Base-by-base conservation (phyloP, 495 filamentous ascomycete genomes). In the Pseudotulostoma volvatum region DNA sequence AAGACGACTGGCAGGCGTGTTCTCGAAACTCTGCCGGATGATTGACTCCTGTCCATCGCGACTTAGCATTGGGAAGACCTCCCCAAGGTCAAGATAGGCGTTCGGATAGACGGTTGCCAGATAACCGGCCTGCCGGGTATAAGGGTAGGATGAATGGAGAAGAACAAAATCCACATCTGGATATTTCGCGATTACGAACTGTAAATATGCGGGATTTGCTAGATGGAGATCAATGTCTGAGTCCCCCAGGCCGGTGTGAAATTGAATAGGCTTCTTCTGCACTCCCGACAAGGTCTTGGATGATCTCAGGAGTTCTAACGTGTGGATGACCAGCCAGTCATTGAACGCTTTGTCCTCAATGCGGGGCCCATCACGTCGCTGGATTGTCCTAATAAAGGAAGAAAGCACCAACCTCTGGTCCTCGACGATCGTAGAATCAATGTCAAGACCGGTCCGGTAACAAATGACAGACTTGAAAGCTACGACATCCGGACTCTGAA, bases 381-480 rank as follows among this genome's bases (percentile, higher is more conserved):
- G 41, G 3, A 56, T 37, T 13, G 46, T 55, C 5, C 60, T 56
- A 5, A 49, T 41, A 32, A 66, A 49, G 15, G 61, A 56, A 16
- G 16, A 42, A 3, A 2, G 15, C 18, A 9, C 33, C 19, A 53
- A 48, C 21, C 61, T 36, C 4, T 45, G 40, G 15, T 44, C 38
- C 32, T 61, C 56, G 5, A 60, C 55, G 23, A 28, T 28, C 2
- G 48, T 36, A 3, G 52, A 36, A 25, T 59, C 51, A 4, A 67
- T 48, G 30, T 64, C 69, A 9, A 94, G 63, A 0, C 86, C 85
- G 2, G 74, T 81, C 9, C 86, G 72, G 50, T 92, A 92, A 52
- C 85, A 92, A 36, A 93, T 67, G 19, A 87, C 73, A 3, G 76
- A 80, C 52, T 93, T 92, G 66, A 94, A 94, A 4, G 70, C 86